Conservation (phyloP, 768 basidiomycete genomes). For the Trametopsis cervina region DNA sequence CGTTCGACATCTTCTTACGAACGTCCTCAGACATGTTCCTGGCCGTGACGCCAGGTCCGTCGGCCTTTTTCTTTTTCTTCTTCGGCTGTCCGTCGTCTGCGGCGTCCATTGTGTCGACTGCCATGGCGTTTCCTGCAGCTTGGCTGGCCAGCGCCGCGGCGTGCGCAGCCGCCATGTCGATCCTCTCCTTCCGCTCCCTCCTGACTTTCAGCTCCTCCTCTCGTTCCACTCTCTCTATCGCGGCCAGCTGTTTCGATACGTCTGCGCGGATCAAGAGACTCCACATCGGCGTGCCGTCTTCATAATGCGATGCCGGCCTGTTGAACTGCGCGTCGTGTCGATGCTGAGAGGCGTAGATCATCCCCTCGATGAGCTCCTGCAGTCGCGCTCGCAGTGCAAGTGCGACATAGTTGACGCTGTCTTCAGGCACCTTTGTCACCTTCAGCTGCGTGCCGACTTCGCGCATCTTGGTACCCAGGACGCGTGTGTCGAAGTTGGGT, state of each 20-base stretch:
- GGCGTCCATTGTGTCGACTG: constrained; percentile 19
- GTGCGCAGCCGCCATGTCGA: constrained; percentile 65
- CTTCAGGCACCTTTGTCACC: constrained; percentile 60
- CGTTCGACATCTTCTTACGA: constrained; percentile 87
- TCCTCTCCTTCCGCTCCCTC: constrained; percentile 72
- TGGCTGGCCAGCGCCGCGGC: constrained; percentile 58
- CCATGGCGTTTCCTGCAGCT: constrained; percentile 31
- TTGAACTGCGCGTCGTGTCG: constrained; percentile 68
- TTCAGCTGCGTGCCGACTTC: constrained; percentile 62
- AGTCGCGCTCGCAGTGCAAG: constrained; percentile 72
- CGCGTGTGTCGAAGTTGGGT: constrained; percentile 62
- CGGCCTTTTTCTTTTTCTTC: constrained; percentile 18
- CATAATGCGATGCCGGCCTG: constrained; percentile 57
- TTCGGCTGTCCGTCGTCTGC: constrained; percentile 10
- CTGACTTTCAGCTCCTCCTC: constrained; percentile 78
- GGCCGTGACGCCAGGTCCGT: constrained; percentile 27
- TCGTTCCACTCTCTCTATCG: constrained; percentile 70
- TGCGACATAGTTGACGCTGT: constrained; percentile 70
- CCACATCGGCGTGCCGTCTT: constrained; percentile 76
- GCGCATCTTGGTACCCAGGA: constrained; percentile 63
- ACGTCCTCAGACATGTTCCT: constrained; percentile 90
- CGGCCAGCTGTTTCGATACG: constrained; percentile 68
- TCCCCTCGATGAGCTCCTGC: constrained; percentile 57
- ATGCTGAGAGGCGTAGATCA: constrained; percentile 63
- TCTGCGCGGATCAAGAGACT: constrained; percentile 70